A percentile compares a stretch with the other conserved stretches of the same genome.
These are phyloP conservation scores for Adiantum capillusveneris DNA, from an alignment of 75 land plant species.

Conservation along the genomic window DNA sequence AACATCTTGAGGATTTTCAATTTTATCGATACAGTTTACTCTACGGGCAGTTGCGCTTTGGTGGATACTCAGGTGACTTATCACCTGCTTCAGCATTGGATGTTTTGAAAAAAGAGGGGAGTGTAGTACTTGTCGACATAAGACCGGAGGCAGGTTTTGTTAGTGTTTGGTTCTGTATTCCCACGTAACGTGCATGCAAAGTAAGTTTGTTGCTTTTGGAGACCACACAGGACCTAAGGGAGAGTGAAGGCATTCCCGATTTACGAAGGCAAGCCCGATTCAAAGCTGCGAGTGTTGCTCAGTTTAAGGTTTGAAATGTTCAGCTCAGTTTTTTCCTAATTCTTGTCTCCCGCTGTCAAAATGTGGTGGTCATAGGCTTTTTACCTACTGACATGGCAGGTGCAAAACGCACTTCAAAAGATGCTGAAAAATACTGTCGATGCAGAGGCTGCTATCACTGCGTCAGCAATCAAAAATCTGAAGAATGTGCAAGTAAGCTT, in stretches of 20 bases:
- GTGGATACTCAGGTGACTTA: constrained; percentile 91
- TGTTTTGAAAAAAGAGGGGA: constrained; percentile 43
- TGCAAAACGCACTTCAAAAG: constrained; percentile 44
- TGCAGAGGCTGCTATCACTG: constrained; percentile 52
- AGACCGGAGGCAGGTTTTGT: constrained; percentile 83
- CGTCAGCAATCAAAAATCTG: constrained; percentile 62
- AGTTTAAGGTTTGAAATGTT: constrained; percentile 47
- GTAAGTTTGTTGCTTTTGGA: too few species aligned
- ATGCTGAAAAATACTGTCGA: constrained; percentile 56
- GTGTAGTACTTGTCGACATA: constrained; percentile 70
- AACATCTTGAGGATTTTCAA: not conserved
- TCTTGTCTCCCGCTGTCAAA: too few species aligned
- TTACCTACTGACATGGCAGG: constrained; percentile 18
- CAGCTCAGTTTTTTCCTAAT: too few species aligned
- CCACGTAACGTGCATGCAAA: too few species aligned
- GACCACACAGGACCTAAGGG: constrained; percentile 57
- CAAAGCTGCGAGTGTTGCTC: constrained; percentile 53
- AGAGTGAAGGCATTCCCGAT: constrained; percentile 87
- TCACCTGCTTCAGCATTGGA: constrained; percentile 52
- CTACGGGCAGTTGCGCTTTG: constrained; percentile 52
- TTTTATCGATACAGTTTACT: not conserved
- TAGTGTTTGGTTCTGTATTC: too few species aligned
- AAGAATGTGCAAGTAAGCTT: constrained; percentile 64
- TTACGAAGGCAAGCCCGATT: constrained; percentile 62
- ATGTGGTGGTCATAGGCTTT: too few species aligned